These are phyloP conservation scores for Amylocystis lapponica DNA, from an alignment of 768 basidiomycete species.

Conservation along the genomic window DNA sequence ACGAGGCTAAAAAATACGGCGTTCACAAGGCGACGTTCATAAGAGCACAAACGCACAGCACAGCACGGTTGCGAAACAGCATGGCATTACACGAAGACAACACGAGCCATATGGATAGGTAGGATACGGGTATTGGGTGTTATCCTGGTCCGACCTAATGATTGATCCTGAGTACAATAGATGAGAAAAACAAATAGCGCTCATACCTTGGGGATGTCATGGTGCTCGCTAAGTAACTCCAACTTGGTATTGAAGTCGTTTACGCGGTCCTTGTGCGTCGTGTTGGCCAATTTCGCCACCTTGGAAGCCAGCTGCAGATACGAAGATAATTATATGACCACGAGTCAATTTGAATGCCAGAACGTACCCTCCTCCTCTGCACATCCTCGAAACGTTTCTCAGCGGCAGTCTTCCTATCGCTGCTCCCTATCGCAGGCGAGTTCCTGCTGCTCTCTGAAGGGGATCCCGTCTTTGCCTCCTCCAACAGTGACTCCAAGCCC, in stretches of 20 bases:
- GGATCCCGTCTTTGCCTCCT: conserved; percentile 33
- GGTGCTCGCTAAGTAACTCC: conserved; percentile 85
- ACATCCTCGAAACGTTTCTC: conserved; percentile 84
- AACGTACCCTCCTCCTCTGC: conserved; percentile 67
- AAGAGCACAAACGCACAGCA: too few species aligned
- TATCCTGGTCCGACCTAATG: conserved; percentile 81
- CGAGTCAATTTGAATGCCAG: background rate
- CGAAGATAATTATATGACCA: too few species aligned
- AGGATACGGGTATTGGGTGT: conserved; percentile 31
- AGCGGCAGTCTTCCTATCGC: conserved; percentile 73
- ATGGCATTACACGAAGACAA: too few species aligned
- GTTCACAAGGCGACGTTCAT: too few species aligned
- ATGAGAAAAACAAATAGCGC: conserved; percentile 9
- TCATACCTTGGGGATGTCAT: conserved; percentile 89
- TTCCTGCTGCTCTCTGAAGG: conserved; percentile 52
- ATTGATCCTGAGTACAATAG: too few species aligned
- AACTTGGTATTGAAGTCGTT: conserved; percentile 85
- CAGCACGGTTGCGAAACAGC: too few species aligned
- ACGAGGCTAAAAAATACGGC: too few species aligned
- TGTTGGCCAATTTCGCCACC: conserved; percentile 70
- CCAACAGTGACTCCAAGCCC: conserved; percentile 40
- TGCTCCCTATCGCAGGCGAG: conserved; percentile 48
- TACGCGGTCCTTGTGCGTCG: conserved; percentile 93
- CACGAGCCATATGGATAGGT: conserved; percentile 2
- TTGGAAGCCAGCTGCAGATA: conserved; percentile 61